Percentiles rank a stretch among this genome's conserved stretches.
Evolutionary conservation across 306 rosid genomes (phyloP).

Genomic region (Ormosia emarginata): DNA sequence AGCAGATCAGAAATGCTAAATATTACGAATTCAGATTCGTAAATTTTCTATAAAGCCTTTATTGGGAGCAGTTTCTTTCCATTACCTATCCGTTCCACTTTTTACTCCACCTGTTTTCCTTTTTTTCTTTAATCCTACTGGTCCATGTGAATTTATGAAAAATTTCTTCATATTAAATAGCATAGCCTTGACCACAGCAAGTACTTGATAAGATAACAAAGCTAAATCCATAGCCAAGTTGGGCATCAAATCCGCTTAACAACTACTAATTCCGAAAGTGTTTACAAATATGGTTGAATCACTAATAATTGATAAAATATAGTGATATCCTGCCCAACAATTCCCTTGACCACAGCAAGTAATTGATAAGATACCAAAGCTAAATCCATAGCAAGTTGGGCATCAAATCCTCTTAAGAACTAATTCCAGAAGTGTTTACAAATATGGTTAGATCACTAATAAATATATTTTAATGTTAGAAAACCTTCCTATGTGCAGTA

Average conservation of each 20-base stretch:
- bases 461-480: not conserved
- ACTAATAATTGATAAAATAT: not conserved
- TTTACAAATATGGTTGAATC: not conserved
- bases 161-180: not conserved
- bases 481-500: not conserved
- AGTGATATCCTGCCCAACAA: not conserved
- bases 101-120: not conserved
- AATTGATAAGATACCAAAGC: not conserved
- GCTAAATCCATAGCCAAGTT: not conserved
- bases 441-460: not conserved
- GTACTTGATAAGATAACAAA: not conserved
- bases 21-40: not conserved
- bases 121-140: not conserved
- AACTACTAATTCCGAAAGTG: not conserved
- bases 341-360: not conserved
- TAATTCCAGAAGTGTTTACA: not conserved
- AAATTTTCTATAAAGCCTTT: not conserved
- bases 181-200: not conserved
- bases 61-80: not conserved
- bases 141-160: not conserved
- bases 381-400: not conserved
- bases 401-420: slow-evolving; percentile 3
- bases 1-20: not conserved
- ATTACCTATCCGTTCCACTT: not conserved
- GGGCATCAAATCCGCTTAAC: not conserved